Percentiles rank a stretch among this genome's conserved stretches.
Conservation (phyloP, 805 yeast genomes). For the Crinitomyces ghanaensis region DNA sequence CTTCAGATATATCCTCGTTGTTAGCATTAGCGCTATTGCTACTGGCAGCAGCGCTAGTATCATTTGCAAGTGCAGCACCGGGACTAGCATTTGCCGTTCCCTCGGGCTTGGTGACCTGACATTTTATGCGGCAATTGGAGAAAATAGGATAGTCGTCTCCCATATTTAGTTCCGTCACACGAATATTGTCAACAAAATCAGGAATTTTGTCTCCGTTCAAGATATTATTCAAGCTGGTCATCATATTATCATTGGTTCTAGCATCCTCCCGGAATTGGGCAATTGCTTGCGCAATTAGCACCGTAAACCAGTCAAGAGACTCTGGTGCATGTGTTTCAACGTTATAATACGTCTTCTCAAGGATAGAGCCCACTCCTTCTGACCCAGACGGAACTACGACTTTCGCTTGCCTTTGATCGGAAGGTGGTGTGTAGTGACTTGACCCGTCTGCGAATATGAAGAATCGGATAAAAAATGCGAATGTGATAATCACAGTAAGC, state of each 20-base stretch:
- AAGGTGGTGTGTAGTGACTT: no score
- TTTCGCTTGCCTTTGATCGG: conserved; percentile 12
- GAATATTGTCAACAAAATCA: conserved; percentile 66
- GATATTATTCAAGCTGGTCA: conserved; percentile 62
- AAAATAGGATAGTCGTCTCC: conserved; percentile 95
- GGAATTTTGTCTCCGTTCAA: conserved; percentile 54
- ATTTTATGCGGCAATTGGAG: conserved; percentile 74
- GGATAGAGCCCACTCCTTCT: conserved; percentile 33
- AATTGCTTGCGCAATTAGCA: conserved; percentile 80
- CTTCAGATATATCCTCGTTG: conserved; percentile 25
- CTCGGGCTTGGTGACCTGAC: conserved; percentile 13
- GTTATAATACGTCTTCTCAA: conserved; percentile 87
- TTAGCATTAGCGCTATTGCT: no score
- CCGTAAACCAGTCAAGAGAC: conserved; percentile 95
- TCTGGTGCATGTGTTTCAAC: conserved; percentile 82
- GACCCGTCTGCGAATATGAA: conserved; percentile 32
- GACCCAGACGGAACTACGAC: conserved; percentile 20
- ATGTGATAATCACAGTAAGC: conserved; percentile 28
- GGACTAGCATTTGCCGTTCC: no score
- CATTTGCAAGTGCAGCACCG: conserved; percentile 36
- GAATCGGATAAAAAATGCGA: conserved; percentile 29
- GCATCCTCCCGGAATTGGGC: conserved; percentile 88
- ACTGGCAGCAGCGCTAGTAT: no score
- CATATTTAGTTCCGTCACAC: conserved; percentile 76
- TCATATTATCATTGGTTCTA: conserved; percentile 67